Base-by-base conservation (phyloP, 768 basidiomycete genomes). In the Termitomyces sp. region DNA sequence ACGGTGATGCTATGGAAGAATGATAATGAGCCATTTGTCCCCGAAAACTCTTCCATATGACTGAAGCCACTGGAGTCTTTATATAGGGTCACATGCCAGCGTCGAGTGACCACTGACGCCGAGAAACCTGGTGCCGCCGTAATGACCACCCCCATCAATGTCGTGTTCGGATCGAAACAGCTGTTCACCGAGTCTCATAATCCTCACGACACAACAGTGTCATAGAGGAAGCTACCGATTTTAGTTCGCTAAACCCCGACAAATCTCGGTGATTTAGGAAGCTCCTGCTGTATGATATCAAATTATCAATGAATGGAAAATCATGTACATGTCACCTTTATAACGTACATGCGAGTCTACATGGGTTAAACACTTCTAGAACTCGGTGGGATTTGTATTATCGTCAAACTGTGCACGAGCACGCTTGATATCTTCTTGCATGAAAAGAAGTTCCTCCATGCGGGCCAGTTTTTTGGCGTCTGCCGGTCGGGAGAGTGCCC, bases 341-440 rank as follows among this genome's bases (percentile, higher is more conserved):
- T 5, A 45, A 42, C 57, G 55, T 39, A 63, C 58, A 53, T 47
- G 30, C n/a, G 26, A 47, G 39, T 36, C 36, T 22, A 33, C 18
- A 42, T 45, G 39, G n/a, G 24, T 36, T 22, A 32, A 42, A 27
- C 47, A 34, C 26, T 55, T 40, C 71, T 72, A 81, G 63, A 80
- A 79, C 50, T 81, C 80, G 59, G 66, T 79, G 50, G 82, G 70
- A 53, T 75, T 72, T 54, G 74, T 72, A 30, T 74, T 69, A 48
- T 79, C 78, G 9, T 73, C 84, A 62, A 93, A 93, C 67, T 92
- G 88, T 12, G 85, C 86, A 45, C 88, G 82, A 4, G 92, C 93
- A 9, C 92, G 85, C 69, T 93, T 91, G 72, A 95, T 95, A 65
- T 94, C 93, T 68, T 93, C 92, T 69, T 94, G 91, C 89, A 94